These are phyloP conservation scores for Phanerodontia chrysosporium DNA, from an alignment of 768 basidiomycete genomes.

Conservation along the genomic window DNA sequence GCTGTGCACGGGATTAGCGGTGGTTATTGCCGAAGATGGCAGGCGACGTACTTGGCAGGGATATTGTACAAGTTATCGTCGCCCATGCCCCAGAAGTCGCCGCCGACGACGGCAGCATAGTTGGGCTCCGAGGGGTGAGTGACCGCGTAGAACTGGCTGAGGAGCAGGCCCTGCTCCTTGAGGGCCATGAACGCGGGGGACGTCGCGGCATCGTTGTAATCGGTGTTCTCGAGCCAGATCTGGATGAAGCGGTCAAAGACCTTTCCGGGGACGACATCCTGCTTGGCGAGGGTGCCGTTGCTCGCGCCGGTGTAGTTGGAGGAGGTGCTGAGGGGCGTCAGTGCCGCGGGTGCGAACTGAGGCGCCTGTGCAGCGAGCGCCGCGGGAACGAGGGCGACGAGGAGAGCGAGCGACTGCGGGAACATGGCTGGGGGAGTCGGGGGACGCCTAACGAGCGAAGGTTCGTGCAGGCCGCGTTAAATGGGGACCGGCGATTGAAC, in stretches of 20 bases:
- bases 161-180: conserved; percentile 44
- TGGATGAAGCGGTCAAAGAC: conserved; percentile 46
- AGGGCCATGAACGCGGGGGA: conserved; percentile 32
- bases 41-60: conserved; percentile 16
- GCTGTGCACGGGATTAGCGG: conserved; percentile 25
- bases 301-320: conserved; percentile 38
- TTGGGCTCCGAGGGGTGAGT: conserved; percentile 65
- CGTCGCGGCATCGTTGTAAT: conserved; percentile 32
- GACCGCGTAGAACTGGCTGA: conserved; percentile 40
- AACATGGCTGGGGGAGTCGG: conserved; percentile 1
- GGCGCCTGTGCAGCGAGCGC: conserved; percentile 24
- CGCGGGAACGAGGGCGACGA: conserved; percentile 12
- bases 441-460: neutral
- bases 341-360: conserved; percentile 26
- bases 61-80: conserved; percentile 35
- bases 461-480: no score
- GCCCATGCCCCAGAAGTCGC: conserved; percentile 49
- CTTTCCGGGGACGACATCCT: conserved; percentile 34
- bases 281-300: conserved; percentile 40
- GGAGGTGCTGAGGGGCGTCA: conserved; percentile 22
- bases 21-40: neutral
- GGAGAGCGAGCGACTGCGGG: conserved; percentile 1
- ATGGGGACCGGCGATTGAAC: no score
- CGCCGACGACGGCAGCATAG: conserved; percentile 45
- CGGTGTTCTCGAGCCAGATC: conserved; percentile 65